Evolutionary conservation across 2,329 filamentous ascomycete genomes (phyloP), one percentile per base, ranked within the genome.

Genomic region (Gyromitra esculenta): DNA sequence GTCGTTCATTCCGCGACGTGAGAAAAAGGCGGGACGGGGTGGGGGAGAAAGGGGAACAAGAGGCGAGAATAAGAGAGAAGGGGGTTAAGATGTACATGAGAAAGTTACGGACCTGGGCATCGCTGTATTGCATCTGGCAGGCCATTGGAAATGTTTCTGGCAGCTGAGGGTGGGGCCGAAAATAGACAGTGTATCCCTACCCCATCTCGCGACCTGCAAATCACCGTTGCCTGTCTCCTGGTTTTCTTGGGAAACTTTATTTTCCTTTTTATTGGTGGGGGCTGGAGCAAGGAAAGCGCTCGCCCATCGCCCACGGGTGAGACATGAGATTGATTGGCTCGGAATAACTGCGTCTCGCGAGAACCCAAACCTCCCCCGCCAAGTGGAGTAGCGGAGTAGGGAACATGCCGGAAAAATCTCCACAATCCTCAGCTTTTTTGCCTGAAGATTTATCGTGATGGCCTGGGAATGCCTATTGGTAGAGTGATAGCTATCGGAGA

Each of bases 261-360:
- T 68, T 39, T 57, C 25, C 37, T 67, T 73, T 59, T 73, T 66
- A 43, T 60, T 63, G 48, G 66, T 62, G 72, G 72, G 65, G 72
- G 68, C 72, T 75, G 56, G 69, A 69, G 64, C 43, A 63, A 69
- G 72, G 65, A 39, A 63, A 35, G 56, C 18, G 67, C 37, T 59
- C 35, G 8, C 7, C 43, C 31, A 74, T 74, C n/a, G 39, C 72
- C 48, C 52, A 45, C 64, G 41, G 48, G 48, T 75, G 64, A 75
- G 65, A 75, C 72, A 75, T 57, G 43, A 63, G 13, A 68, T 67
- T 45, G 65, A 74, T 69, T 75, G 72, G 72, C 43, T 31, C 56
- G 65, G 72, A 41, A 57, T 43, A 75, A 75, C 65, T 43, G 64
- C 59, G 72, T 75, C 64, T 73, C 54, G 35, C 63, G 41, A 68